Evolutionary conservation across 345 rosid species (phyloP).

Genomic region (Rhizophora apiculata): DNA sequence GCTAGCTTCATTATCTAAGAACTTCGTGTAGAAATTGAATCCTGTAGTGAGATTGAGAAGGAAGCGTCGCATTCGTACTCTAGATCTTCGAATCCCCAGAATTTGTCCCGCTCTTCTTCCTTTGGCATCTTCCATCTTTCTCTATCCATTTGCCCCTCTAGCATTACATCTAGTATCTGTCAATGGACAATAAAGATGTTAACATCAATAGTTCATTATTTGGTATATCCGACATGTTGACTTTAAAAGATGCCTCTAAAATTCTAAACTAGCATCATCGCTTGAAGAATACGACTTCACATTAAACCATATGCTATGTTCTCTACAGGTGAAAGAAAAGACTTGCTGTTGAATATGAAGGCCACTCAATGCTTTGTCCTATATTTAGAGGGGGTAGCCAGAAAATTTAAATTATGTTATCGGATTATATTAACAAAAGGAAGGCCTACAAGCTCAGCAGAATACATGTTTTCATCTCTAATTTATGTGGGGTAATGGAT

Average conservation of each 20-base stretch:
- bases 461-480: background rate
- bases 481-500: background rate
- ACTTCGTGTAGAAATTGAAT: constrained; percentile 56
- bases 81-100: constrained; percentile 92
- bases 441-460: background rate
- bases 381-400: background rate
- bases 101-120: constrained; percentile 68
- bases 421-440: too few species aligned
- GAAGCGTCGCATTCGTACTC: constrained; percentile 60
- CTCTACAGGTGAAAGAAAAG: background rate
- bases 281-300: background rate
- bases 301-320: background rate
- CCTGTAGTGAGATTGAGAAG: constrained; percentile 55
- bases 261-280: constrained; percentile 5
- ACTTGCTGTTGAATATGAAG: too few species aligned
- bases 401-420: too few species aligned
- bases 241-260: background rate
- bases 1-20: constrained; percentile 21
- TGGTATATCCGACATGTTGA: constrained; percentile 7
- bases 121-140: constrained; percentile 85
- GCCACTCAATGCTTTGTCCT: background rate
- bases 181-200: background rate
- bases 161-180: constrained; percentile 68
- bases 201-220: background rate
- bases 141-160: constrained; percentile 49